Percentiles rank a stretch among this genome's conserved stretches.
Conservation (phyloP, 805 yeast genomes). For the Hagleromyces aurorensis region DNA sequence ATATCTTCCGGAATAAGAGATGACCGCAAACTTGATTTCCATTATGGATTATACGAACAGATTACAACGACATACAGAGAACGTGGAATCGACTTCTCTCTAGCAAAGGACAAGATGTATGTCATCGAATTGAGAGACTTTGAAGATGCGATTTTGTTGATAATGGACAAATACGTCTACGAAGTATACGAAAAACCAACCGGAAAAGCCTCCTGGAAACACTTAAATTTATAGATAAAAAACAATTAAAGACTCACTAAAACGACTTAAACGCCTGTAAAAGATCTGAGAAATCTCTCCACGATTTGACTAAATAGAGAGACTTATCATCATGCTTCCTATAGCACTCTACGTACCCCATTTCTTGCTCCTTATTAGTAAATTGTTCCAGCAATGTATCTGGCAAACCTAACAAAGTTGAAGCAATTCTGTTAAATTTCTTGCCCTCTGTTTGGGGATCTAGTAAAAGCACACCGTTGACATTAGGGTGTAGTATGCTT, state of each 20-base stretch:
- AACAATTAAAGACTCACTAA: too few relatives aligned
- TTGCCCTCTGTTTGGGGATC: constrained; percentile 15
- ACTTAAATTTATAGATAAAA: too few relatives aligned
- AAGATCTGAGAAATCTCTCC: constrained; percentile 10
- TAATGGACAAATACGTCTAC: constrained; percentile 7
- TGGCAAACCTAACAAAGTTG: constrained; percentile 11
- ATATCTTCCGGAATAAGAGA: constrained; percentile 2
- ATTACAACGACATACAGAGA: constrained; percentile 5
- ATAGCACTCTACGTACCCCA: constrained; percentile 6
- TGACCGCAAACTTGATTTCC: constrained; percentile 5
- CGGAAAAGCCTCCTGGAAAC: too few relatives aligned
- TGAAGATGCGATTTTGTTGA: constrained; percentile 7
- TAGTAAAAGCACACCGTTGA: constrained; percentile 22
- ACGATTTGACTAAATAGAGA: constrained; percentile 16
- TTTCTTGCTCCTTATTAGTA: constrained; percentile 1
- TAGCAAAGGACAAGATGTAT: constrained; percentile 2
- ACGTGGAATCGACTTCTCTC: constrained; percentile 2
- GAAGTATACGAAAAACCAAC: constrained; percentile 8
- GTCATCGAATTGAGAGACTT: constrained; percentile 7
- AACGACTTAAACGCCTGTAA: too few relatives aligned
- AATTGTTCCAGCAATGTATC: constrained; percentile 2
- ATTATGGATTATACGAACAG: constrained; percentile 8
- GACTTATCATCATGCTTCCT: constrained; percentile 8
- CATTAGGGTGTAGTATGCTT: constrained; percentile 20
- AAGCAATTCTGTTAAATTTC: constrained; percentile 17